phyloP scores from a whole-genome alignment of 495 filamentous ascomycete species.

The Trichoderma asperelloides region DNA sequence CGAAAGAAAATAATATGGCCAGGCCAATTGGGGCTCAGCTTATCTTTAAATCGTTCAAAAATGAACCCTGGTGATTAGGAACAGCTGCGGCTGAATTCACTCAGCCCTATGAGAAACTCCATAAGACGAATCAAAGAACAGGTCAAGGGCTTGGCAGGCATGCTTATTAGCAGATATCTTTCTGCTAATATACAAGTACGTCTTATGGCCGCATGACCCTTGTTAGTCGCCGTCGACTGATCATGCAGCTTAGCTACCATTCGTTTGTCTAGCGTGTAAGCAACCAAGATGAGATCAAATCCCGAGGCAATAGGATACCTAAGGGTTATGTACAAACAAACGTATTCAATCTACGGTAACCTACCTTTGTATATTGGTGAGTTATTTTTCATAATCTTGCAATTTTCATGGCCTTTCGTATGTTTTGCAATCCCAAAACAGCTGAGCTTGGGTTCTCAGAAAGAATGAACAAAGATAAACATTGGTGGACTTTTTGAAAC shows the following conservation, averaged over 20 bases:
- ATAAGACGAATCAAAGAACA: neutral
- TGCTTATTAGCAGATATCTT: neutral
- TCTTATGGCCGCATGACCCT: neutral
- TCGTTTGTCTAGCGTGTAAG: neutral
- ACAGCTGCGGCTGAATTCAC: neutral
- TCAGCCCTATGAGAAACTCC: neutral
- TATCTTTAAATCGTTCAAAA: no score
- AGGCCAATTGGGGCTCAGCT: no score
- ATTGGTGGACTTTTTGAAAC: neutral
- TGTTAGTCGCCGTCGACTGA: neutral
- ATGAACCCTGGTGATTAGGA: neutral
- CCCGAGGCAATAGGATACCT: neutral
- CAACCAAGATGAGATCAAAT: neutral
- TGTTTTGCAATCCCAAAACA: neutral
- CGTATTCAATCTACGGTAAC: neutral
- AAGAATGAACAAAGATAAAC: neutral
- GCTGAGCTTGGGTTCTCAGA: neutral
- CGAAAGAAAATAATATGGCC: no score
- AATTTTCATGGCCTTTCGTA: neutral
- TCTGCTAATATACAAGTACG: no score
- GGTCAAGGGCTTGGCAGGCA: neutral
- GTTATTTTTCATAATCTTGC: neutral
- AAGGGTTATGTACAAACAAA: neutral
- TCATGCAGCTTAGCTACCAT: neutral
- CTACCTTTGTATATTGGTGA: neutral